A percentile compares a stretch with the other conserved stretches of the same genome.
Evolutionary conservation across 2,329 filamentous ascomycete genomes (phyloP).

Genomic region (Apiospora pterosperma): DNA sequence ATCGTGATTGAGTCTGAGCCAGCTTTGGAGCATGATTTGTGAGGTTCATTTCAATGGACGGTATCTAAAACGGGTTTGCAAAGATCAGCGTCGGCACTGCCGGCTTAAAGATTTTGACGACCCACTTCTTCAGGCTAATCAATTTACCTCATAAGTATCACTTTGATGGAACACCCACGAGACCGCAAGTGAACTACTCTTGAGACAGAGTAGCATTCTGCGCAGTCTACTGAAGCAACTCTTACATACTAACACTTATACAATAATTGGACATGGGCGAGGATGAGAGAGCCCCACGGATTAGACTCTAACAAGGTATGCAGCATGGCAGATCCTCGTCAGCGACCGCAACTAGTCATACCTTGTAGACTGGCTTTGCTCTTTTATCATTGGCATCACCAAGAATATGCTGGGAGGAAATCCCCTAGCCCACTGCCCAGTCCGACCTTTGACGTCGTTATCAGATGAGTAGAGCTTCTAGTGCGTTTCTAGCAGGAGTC

Average conservation of each 20-base stretch:
- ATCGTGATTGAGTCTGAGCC: background rate
- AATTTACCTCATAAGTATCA: background rate
- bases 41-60: background rate
- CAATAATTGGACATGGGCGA: background rate
- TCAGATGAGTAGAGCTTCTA: background rate
- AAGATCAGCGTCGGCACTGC: background rate
- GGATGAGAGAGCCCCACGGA: background rate
- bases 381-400: background rate
- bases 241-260: background rate
- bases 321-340: background rate
- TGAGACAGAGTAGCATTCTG: background rate
- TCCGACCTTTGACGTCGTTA: background rate
- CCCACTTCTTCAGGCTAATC: background rate
- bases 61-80: background rate
- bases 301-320: background rate
- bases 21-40: background rate
- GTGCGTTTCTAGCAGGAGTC: background rate
- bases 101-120: background rate
- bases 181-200: background rate
- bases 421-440: background rate
- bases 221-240: background rate
- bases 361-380: too few relatives aligned
- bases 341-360: too few relatives aligned
- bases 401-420: background rate
- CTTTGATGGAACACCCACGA: background rate